Percentiles rank a stretch among this genome's conserved stretches.
These are phyloP conservation scores for Asterella californica DNA, from an alignment of 225 moss, liverwort and hornwort genomes.

Conservation along the genomic window DNA sequence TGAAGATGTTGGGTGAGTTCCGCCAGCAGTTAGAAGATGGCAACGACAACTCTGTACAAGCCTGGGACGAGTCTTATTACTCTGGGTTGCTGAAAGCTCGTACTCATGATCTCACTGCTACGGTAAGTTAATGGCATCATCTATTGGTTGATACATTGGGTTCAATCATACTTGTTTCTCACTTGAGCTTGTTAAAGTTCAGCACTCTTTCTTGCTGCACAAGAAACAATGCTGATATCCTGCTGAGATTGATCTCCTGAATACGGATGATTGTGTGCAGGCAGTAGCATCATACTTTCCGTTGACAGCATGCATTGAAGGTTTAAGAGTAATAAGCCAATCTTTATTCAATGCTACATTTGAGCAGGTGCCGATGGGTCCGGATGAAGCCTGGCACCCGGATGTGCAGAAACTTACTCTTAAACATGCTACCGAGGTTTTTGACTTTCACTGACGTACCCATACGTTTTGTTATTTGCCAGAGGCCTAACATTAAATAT, in stretches of 20 bases:
- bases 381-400: slow-evolving; percentile 96
- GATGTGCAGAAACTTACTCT: slow-evolving; percentile 72
- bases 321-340: slow-evolving; percentile 68
- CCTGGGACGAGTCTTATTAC: slow-evolving; percentile 98
- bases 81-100: slow-evolving; percentile 82
- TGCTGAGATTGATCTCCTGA: not conserved
- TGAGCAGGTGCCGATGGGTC: slow-evolving; percentile 71
- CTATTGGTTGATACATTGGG: not conserved
- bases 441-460: not conserved
- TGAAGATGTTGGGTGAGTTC: slow-evolving; percentile 76
- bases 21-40: slow-evolving; percentile 74
- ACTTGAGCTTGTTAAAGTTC: not conserved
- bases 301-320: slow-evolving; percentile 86
- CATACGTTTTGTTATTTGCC: not conserved
- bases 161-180: not conserved
- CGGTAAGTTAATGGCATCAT: slow-evolving; percentile 37
- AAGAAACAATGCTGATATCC: not conserved
- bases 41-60: slow-evolving; percentile 56
- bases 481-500: no score
- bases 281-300: slow-evolving; percentile 96
- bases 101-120: slow-evolving; percentile 70
- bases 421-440: slow-evolving; percentile 48
- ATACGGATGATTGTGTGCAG: slow-evolving; percentile 41
- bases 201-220: not conserved
- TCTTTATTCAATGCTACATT: slow-evolving; percentile 90